Percentiles rank a stretch among this genome's conserved stretches.
Conservation (phyloP, 2,329 filamentous ascomycete genomes). For the Penicillium hordei region DNA sequence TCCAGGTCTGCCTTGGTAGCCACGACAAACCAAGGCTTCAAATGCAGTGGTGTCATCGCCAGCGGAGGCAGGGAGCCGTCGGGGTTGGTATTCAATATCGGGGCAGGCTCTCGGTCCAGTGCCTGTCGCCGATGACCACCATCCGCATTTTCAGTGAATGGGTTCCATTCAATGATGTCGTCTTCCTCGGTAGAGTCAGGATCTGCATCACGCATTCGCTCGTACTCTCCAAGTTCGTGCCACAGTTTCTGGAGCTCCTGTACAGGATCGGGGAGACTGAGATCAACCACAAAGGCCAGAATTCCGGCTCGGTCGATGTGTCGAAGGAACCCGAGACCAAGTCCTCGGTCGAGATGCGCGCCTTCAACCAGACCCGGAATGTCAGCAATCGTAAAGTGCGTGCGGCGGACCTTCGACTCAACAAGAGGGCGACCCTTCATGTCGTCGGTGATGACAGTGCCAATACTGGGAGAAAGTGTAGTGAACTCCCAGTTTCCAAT, state of each 20-base stretch:
- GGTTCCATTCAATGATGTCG: conserved; percentile 48
- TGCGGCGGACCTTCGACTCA: conserved; percentile 57
- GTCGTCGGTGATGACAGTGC: conserved; percentile 89
- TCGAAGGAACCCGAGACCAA: conserved; percentile 87
- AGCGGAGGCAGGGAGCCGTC: conserved; percentile 46
- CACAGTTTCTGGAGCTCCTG: conserved; percentile 76
- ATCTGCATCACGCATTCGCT: conserved; percentile 73
- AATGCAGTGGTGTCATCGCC: conserved; percentile 70
- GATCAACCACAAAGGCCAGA: conserved; percentile 89
- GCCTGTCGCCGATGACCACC: conserved; percentile 16
- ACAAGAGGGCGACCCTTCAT: conserved; percentile 71
- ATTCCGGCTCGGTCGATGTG: conserved; percentile 93
- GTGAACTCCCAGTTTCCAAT: conserved; percentile 97
- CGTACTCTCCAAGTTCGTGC: conserved; percentile 87
- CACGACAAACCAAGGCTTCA: conserved; percentile 95
- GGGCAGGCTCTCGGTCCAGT: conserved; percentile 1
- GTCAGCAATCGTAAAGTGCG: conserved; percentile 88
- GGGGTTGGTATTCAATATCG: conserved; percentile 14
- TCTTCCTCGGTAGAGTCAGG: conserved; percentile 61
- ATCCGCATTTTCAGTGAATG: conserved; percentile 30
- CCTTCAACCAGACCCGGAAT: conserved; percentile 92
- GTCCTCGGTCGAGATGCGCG: conserved; percentile 85
- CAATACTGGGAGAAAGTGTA: conserved; percentile 90
- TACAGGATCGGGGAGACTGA: conserved; percentile 76
- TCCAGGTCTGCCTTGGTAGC: conserved; percentile 88